Base-by-base conservation (phyloP, 2,329 filamentous ascomycete species). In the Verticillium albo-atrum region DNA sequence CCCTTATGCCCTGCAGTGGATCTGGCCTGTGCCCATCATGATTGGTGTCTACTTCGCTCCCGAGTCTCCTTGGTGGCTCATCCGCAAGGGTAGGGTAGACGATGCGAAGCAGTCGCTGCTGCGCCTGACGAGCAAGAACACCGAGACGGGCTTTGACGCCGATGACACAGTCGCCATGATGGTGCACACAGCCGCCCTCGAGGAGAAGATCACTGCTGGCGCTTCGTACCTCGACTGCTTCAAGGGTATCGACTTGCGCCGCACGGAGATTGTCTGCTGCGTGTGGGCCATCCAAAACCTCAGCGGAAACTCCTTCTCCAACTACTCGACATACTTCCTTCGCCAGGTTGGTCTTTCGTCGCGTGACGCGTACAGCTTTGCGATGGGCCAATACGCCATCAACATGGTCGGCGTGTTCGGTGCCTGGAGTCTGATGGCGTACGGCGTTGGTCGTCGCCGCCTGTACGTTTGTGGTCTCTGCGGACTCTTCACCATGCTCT, bases 161-260 rank as follows among this genome's bases (percentile, higher is more conserved):
- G 89, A 96, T 63, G 91, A 95, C 75, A 95, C 91, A 0, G 81
- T 96, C 55, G 88, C 90, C 67, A 96, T 96, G 91, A 96, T 97
- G 90, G 86, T 92, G 1, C 91, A 96, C 70, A 97, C 92, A 0
- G 93, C 90, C 0, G 89, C 89, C 0, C 78, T 96, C 12, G 92
- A 96, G 71, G 82, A 90, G 69, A 82, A 84, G 73, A 89, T 92
- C 57, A 92, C 90, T 4, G 76, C 78, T 6, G 91, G 91, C 30
- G 85, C 90, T 6, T 87, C 81, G 57, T 96, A 95, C 72, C 74
- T 84, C 66, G 92, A 96, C 72, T 96, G 92, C 76, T 96, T 96
- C 82, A 88, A 82, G 71, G 91, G 92, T 12, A 83, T 84, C 14
- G 88, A 96, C 69, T 78, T 88, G 54, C 88, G 92, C 60, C 85